phyloP scores from a whole-genome alignment of 306 rosid species.

The Inga leiocalycina region DNA sequence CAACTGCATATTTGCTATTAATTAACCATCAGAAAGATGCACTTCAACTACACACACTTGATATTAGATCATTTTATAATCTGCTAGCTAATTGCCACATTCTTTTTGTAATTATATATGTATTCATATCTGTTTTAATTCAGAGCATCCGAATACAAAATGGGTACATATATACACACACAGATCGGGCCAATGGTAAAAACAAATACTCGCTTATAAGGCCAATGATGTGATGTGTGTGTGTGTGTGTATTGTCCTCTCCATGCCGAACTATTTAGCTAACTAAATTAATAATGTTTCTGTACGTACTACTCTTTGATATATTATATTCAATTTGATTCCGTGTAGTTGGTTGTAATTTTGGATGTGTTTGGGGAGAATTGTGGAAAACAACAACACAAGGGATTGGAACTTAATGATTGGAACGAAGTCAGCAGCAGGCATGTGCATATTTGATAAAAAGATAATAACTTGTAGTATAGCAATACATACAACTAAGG shows the following conservation, averaged over 20 bases:
- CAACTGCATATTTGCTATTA: background rate
- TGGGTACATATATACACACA: background rate
- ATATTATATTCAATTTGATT: conserved; percentile 45
- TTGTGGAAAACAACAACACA: background rate
- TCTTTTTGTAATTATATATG: background rate
- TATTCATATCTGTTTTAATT: background rate
- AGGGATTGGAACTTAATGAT: conserved; percentile 18
- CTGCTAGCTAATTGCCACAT: background rate
- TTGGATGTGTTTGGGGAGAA: conserved; percentile 32
- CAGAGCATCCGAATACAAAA: conserved; percentile 14
- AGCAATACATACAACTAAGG: background rate
- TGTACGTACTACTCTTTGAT: background rate
- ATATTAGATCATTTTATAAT: background rate
- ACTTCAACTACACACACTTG: background rate
- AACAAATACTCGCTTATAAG: conserved; percentile 50
- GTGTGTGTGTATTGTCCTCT: background rate
- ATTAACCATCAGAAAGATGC: background rate
- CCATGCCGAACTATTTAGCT: background rate
- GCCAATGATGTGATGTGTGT: conserved; percentile 43
- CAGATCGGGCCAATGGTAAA: conserved; percentile 37
- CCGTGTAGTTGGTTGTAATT: conserved; percentile 46
- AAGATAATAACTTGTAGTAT: background rate
- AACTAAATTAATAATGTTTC: conserved; percentile 12
- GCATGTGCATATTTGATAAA: background rate
- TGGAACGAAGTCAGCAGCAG: background rate